Evolutionary conservation across 192 early-diverging fungal species (phyloP), one percentile per base, ranked within the genome.

Genomic region (Haplosporangium gracile): DNA sequence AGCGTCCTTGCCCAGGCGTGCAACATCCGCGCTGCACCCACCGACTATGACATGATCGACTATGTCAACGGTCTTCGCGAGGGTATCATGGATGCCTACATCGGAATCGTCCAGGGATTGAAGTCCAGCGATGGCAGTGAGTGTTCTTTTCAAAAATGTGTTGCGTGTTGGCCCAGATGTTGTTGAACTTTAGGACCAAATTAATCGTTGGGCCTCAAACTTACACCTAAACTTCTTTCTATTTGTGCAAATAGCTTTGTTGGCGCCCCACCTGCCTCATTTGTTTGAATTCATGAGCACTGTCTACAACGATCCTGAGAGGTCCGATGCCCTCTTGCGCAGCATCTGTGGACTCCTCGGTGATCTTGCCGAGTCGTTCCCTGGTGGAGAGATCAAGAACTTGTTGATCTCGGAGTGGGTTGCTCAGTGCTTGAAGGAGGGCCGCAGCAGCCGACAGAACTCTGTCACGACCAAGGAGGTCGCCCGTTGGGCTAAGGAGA

Each of bases 81-180:
- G 73, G 96, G 95, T 49, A 97, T 98, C 81, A 89, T 98, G 53
- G 98, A 99, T 88, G 97, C 97, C 13, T 98, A 97, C 89, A 96
- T 99, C 32, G 99, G 99, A 51, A 99, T 99, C 73, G 92, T 94
- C 0, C 98, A 99, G 81, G 99, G 98, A 6, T 88, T 99, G 88
- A 96, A 97, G 82, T 84, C 92, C 4, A 95, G 93, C 26, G 91
- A 93, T 65, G 94, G 95, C 80, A 91, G 95, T 94, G 77, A 81
- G 81, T 87, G 22, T 1, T 47, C 2, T 5, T 51, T 51, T 18
- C 20, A 51, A 45, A 13, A 1, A 45, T 65, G 29, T 74, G 4
- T 45, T 32, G 15, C 43, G 11, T 63, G 9, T 5, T 34, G 7
- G 3, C 29, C 45, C 10, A 51, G 4, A 20, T 40, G 26, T 45